A percentile compares a stretch with the other conserved stretches of the same genome.
These are phyloP conservation scores for Epichloe uncinata DNA, from an alignment of 2,329 filamentous ascomycete species.

Conservation along the genomic window DNA sequence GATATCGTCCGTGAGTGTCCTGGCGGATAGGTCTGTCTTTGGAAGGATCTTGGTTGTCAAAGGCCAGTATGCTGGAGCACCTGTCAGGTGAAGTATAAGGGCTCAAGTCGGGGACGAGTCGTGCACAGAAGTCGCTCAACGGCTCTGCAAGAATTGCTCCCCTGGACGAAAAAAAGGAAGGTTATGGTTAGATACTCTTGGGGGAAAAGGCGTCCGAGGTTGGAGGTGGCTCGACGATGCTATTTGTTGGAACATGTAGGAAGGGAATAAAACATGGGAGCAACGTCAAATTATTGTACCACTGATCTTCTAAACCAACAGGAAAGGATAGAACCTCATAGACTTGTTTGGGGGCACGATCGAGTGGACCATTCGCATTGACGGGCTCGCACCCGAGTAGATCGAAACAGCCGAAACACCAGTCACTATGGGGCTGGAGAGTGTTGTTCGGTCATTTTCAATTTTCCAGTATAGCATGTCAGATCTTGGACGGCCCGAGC, in stretches of 20 bases:
- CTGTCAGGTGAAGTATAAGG: background rate
- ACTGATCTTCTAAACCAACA: conserved; percentile 1
- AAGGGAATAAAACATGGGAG: background rate
- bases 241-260: conserved; percentile 5
- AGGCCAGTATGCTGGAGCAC: background rate
- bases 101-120: background rate
- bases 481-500: conserved; percentile 10
- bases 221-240: conserved; percentile 3
- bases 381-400: conserved; percentile 6
- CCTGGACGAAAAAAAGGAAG: background rate
- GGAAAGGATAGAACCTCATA: background rate
- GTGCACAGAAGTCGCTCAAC: conserved; percentile 1
- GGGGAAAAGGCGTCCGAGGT: conserved; percentile 4
- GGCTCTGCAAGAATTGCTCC: background rate
- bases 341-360: conserved; percentile 3
- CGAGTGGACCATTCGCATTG: conserved; percentile 9
- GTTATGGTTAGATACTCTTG: background rate
- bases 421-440: conserved; percentile 4
- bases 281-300: conserved; percentile 1
- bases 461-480: conserved; percentile 2
- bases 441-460: conserved; percentile 2
- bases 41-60: background rate
- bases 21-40: background rate
- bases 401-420: conserved; percentile 12
- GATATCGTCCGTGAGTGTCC: background rate